Conservation (phyloP, 176 grass and related monocot genomes). For the Olyra latifolia region DNA sequence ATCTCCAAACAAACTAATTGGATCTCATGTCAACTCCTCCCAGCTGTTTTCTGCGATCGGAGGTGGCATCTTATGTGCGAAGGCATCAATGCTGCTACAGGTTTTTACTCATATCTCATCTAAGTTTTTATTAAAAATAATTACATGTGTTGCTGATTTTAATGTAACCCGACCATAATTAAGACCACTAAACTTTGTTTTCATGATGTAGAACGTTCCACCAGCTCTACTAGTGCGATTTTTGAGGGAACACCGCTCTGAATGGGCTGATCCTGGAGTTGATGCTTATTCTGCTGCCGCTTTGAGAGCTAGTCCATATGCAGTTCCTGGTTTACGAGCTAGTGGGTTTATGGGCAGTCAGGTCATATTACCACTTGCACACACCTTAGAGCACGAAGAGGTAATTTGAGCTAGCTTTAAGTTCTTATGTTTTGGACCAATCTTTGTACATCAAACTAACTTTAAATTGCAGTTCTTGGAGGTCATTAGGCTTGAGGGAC, state of each 20-base stretch:
- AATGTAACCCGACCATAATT: constrained; percentile 9
- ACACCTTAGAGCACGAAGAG: constrained; percentile 95
- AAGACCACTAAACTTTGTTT: neutral
- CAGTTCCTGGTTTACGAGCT: constrained; percentile 63
- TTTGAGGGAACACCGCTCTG: constrained; percentile 88
- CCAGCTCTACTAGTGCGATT: constrained; percentile 84
- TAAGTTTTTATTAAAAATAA: neutral
- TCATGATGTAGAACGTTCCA: constrained; percentile 75
- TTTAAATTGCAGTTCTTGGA: constrained; percentile 72
- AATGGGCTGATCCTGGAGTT: constrained; percentile 88
- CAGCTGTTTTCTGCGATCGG: constrained; percentile 54
- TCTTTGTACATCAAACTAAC: constrained; percentile 19
- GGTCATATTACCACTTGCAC: constrained; percentile 91
- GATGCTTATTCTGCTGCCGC: constrained; percentile 92
- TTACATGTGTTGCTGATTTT: neutral
- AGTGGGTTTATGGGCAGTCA: constrained; percentile 77
- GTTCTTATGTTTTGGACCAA: neutral
- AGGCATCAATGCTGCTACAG: constrained; percentile 98
- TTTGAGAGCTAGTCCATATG: constrained; percentile 72
- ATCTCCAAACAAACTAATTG: constrained; percentile 82
- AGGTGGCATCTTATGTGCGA: constrained; percentile 89
- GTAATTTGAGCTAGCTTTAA: constrained; percentile 42
- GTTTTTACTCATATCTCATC: constrained; percentile 36
- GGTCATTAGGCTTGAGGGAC: constrained; percentile 89
- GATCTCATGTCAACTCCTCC: constrained; percentile 62